Evolutionary conservation across 768 basidiomycete species (phyloP), one percentile per base, ranked within the genome.

Genomic region (Boletus huronensis): DNA sequence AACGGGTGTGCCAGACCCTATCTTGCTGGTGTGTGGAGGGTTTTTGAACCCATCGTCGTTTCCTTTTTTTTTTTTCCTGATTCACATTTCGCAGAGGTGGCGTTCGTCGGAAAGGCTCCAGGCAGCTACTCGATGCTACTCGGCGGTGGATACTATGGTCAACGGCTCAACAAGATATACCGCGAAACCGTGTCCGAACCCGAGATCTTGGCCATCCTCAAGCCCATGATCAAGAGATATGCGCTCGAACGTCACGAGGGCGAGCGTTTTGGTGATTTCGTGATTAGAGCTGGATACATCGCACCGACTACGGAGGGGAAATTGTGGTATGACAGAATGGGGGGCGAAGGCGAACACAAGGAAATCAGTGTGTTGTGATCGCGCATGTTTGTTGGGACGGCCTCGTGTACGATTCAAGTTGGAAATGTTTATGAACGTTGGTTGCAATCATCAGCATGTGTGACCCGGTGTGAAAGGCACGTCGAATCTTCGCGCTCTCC

Each of bases 81-180:
- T 48, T 9, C 48, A 50, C 41, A 1, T 40, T 29, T 28, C 17
- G 31, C 73, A 88, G 96, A 98, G 79, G 79, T 98, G 38, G 97
- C 94, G 0, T 96, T 98, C 64, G 87, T 98, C 36, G 96, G 97
- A 31, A 98, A 98, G 74, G 93, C 97, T 0, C 92, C 88, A 1
- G 94, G 93, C 13, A 80, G 84, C 31, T 99, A 99, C 70, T 67
- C 86, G 42, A 97, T 98, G 94, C 82, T 98, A 31, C 85, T 99
- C 32, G 96, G 97, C 38, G 96, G 96, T 51, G 94, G 94, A 1
- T 97, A 93, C 75, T 79, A 93, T 60, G 97, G 96, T 35, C 89
- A 98, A 70, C 82, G 96, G 34, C 76, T 99, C 63, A 96, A 96
- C 77, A 98, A 98, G 75, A 95, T 97, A 50, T 98, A 93, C 73